phyloP scores from a whole-genome alignment of 176 grass and related monocot genomes.

The Eragrostis nindensis region DNA sequence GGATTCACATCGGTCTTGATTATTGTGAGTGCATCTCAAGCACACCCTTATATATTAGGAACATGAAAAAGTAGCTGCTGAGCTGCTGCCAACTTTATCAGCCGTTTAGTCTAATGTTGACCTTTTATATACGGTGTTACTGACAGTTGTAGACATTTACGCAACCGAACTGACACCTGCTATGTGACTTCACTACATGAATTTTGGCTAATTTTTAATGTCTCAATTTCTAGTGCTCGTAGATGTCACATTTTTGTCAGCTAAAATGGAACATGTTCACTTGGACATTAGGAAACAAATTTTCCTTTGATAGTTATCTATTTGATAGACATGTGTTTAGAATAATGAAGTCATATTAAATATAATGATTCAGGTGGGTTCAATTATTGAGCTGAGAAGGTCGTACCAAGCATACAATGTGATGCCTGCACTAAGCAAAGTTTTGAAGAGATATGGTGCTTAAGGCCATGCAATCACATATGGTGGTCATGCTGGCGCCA shows the following conservation, averaged over 20 bases:
- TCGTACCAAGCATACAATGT: constrained; percentile 99
- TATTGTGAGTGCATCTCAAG: constrained; percentile 78
- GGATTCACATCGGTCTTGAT: constrained; percentile 95
- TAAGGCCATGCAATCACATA: constrained; percentile 42
- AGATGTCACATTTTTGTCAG: background rate
- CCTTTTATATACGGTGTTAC: background rate
- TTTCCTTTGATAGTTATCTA: constrained; percentile 7
- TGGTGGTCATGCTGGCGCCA: constrained; percentile 26
- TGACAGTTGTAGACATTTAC: background rate
- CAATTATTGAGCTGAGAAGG: constrained; percentile 96
- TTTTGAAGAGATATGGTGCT: constrained; percentile 96
- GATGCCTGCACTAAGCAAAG: constrained; percentile 97
- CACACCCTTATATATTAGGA: constrained; percentile 32
- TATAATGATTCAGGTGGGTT: constrained; percentile 78
- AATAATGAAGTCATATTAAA: constrained; percentile 25
- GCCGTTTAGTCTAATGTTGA: constrained; percentile 14
- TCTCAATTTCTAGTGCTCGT: background rate
- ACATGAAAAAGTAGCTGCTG: constrained; percentile 26
- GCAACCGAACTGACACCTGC: constrained; percentile 10
- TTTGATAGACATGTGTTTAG: background rate
- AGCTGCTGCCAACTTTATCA: constrained; percentile 16
- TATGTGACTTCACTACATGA: background rate
- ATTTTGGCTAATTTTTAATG: constrained; percentile 12
- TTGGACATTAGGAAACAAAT: background rate
- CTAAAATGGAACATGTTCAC: background rate